Evolutionary conservation across 768 basidiomycete species (phyloP).

Genomic region (Neoboletus brunneissimus): DNA sequence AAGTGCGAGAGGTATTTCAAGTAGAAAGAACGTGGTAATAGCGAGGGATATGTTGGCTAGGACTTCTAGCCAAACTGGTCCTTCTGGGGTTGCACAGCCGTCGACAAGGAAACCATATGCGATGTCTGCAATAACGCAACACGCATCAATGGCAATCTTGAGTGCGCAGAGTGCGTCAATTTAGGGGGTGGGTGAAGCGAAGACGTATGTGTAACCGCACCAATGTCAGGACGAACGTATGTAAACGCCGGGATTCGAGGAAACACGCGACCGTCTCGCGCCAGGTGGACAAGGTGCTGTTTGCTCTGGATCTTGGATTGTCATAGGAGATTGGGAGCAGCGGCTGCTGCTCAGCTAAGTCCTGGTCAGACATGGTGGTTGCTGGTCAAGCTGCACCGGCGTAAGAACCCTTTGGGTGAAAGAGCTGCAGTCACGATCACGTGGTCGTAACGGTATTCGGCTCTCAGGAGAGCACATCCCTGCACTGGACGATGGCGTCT

Average conservation of each 20-base stretch:
- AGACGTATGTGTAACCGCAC: constrained; percentile 38
- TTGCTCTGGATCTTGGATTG: constrained; percentile 5
- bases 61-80: constrained; percentile 60
- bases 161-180: not conserved
- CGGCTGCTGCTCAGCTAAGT: constrained; percentile 46
- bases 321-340: constrained; percentile 38
- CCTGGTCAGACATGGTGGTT: constrained; percentile 25
- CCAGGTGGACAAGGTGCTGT: constrained; percentile 15
- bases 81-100: constrained; percentile 43
- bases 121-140: constrained; percentile 71
- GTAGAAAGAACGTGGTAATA: constrained; percentile 70
- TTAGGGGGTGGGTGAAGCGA: constrained; percentile 17
- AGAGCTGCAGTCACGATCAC: constrained; percentile 7
- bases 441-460: constrained; percentile 2
- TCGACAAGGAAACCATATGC: constrained; percentile 62
- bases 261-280: constrained; percentile 40
- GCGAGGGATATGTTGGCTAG: constrained; percentile 58
- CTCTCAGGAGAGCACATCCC: not conserved
- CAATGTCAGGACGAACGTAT: constrained; percentile 55
- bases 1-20: constrained; percentile 70
- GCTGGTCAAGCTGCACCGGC: not conserved
- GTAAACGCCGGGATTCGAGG: constrained; percentile 53
- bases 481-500: constrained; percentile 10
- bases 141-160: constrained; percentile 62
- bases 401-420: not conserved